Evolutionary conservation across 257 asterid species (phyloP), one percentile per base, ranked within the genome.

Genomic region (Solanum arcanum): DNA sequence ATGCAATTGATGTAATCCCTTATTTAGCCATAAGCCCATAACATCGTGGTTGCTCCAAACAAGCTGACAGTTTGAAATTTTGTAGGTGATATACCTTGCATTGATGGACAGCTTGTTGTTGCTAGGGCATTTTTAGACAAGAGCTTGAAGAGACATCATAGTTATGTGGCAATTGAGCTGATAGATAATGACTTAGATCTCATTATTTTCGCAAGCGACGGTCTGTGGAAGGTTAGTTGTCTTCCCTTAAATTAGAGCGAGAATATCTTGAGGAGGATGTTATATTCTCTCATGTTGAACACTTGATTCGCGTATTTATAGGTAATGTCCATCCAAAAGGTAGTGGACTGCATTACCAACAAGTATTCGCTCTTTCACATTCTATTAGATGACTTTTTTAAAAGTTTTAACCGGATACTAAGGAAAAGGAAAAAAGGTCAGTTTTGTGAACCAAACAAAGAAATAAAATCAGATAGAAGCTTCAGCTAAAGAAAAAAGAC

Each of bases 101-200:
- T 96, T 49, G 99, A 96, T 89, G 98, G 98, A 14, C 98, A 94
- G 90, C 92, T 96, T 69, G 98, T 98, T 15, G 98, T 96, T 85
- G 99, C 98, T 2, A 92, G 99, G 90, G 98, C 99, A 74, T 96
- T 96, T 74, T 98, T 98, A 16, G 98, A 96, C 92, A 95, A 95
- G 91, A 95, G 96, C 91, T 92, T 96, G 90, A 96, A 95, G 90
- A 89, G 91, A 46, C 98, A 95, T 90, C 96, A 95, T 37, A 95
- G 95, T 88, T 96, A 94, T 85, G 87, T 89, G 16, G 84, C 91
- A 37, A 81, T 93, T 2, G 92, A 93, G 91, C 76, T 64, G 1
- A 92, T 96, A 39, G 97, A 96, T 39, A 95, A 92, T 49, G 98
- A 94, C 8, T 92, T 87, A 13, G 98, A 95, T 92, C 89, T 92